These are phyloP conservation scores for Capniomyces stellatus DNA, from an alignment of 371 early-diverging fungal species.

Conservation along the genomic window DNA sequence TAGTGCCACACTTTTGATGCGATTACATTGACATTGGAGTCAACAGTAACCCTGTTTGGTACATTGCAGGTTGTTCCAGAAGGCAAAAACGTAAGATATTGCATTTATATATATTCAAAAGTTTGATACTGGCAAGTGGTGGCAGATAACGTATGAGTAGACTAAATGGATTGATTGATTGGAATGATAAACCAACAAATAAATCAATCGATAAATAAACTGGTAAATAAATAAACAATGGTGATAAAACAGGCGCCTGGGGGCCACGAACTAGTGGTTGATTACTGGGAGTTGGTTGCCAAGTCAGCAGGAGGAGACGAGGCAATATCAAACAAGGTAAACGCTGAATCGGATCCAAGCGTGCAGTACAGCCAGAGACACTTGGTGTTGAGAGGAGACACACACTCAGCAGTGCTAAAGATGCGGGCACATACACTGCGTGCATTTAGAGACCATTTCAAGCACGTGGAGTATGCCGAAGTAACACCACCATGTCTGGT, in stretches of 20 bases:
- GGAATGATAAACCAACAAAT: no score
- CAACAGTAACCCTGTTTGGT: slow-evolving; percentile 79
- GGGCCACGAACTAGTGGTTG: slow-evolving; percentile 84
- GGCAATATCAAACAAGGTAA: slow-evolving; percentile 78
- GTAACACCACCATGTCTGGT: slow-evolving; percentile 99
- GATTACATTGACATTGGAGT: slow-evolving; percentile 78
- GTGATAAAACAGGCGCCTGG: no score
- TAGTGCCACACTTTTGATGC: slow-evolving; percentile 93
- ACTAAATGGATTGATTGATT: no score
- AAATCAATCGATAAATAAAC: no score
- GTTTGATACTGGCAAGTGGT: no score
- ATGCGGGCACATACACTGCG: slow-evolving; percentile 76
- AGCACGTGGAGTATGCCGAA: slow-evolving; percentile 65
- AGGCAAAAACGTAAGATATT: slow-evolving; percentile 86
- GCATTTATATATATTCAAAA: no score
- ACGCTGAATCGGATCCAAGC: slow-evolving; percentile 74
- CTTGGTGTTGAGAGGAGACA: slow-evolving; percentile 90
- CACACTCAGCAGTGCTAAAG: slow-evolving; percentile 73
- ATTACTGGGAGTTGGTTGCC: slow-evolving; percentile 89
- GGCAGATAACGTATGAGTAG: no score
- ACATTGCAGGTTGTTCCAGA: slow-evolving; percentile 71
- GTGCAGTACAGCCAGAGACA: slow-evolving; percentile 90
- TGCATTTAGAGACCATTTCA: slow-evolving; percentile 91
- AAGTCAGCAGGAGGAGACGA: slow-evolving; percentile 93
- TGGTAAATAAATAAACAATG: no score